Percentiles rank a stretch among this genome's conserved stretches.
These are phyloP conservation scores for Echeveria elegans DNA, from an alignment of 164 flowering plant genomes.

Conservation along the genomic window DNA sequence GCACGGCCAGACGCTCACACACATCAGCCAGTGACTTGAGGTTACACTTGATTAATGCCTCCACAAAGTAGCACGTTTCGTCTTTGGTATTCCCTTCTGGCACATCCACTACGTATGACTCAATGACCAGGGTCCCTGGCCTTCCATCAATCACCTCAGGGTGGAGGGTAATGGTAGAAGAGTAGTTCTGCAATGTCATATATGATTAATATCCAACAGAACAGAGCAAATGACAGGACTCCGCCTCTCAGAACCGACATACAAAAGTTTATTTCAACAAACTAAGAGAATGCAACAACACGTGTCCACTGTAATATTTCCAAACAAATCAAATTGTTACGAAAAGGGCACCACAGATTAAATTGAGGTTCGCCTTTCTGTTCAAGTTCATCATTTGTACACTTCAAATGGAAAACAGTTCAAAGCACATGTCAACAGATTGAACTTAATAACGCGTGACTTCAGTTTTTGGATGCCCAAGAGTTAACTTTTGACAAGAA, in stretches of 20 bases:
- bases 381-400: too few relatives aligned
- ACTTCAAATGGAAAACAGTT: too few relatives aligned
- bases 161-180: constrained; percentile 17
- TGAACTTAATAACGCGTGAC: too few relatives aligned
- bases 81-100: too few relatives aligned
- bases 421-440: background rate
- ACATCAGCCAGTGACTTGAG: too few relatives aligned
- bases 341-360: background rate
- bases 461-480: too few relatives aligned
- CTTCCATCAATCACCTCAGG: constrained; percentile 19
- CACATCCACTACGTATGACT: too few relatives aligned
- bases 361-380: background rate
- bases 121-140: constrained; percentile 21
- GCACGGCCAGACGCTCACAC: too few relatives aligned
- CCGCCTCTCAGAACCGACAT: background rate
- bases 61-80: constrained; percentile 22
- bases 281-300: background rate
- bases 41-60: constrained; percentile 19
- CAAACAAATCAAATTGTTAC: background rate
- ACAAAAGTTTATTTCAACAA: background rate
- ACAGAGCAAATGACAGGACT: background rate
- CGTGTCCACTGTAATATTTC: background rate
- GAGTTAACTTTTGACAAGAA: too few relatives aligned
- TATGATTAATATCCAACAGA: background rate
- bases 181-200: constrained; percentile 16